Base-by-base conservation (phyloP, 345 rosid species). In the Acer yangbiense region DNA sequence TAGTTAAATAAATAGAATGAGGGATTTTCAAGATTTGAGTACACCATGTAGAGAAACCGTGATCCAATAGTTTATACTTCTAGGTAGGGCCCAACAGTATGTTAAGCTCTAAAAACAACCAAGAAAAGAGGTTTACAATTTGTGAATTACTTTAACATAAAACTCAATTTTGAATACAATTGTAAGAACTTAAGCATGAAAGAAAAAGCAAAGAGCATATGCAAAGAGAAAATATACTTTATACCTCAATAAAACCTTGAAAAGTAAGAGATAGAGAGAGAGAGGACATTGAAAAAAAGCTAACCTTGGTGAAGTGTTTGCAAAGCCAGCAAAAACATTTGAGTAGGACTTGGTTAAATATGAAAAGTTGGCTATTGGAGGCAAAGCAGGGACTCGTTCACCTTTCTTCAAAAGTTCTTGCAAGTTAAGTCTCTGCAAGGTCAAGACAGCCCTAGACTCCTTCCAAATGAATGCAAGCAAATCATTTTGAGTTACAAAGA, bases 391-490 rank as follows among this genome's bases (percentile, higher is more conserved):
- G 57, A 91, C 88, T 29, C 79, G 80, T 63, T 87, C 89, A 69
- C 97, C 97, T 81, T 91, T 93, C 86, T 82, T 93, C 87, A 93
- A 82, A 78, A 93, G 93, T 16, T 91, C 89, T 80, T 80, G 86
- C 65, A 93, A 73, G 80, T 89, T 82, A 76, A 93, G 88, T 83
- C 94, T 87, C 86, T 91, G 95, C 84, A 93, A 64, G 58, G 94
- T 91, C 87, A 93, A 83, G 72, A 91, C 89, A 73, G 67, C 88
- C 79, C 80, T 86, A 11, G 98, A 87, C 75, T 89, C 97, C 83
- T 91, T 94, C 98, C 97, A 94, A 68, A 91, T 80, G 76, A 94
- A 94, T 75, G 90, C 93, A 62, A 94, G 97, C 69, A 89, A 80
- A 77, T 89, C 94, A 80, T 89, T 83, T 68, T 86, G 82, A 74